A percentile compares a stretch with the other conserved stretches of the same genome.
Evolutionary conservation across 139 green algal species (phyloP).

Genomic region (Auxenochlorella protothecoides): DNA sequence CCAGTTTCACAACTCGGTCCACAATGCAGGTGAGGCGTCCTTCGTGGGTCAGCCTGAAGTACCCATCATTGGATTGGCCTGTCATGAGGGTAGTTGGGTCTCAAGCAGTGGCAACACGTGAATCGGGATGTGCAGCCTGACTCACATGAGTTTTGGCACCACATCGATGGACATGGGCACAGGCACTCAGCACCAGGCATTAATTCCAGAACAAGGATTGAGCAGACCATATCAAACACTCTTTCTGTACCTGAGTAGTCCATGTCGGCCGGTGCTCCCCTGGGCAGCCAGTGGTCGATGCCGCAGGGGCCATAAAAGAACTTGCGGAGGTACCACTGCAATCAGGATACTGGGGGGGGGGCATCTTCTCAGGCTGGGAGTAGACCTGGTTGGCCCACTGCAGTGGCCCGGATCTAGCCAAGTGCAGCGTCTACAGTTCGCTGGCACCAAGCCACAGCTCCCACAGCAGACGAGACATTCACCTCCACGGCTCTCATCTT

Average conservation of each 20-base stretch:
- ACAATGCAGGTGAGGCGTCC: constrained; percentile 3
- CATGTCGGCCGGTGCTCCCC: constrained; percentile 6
- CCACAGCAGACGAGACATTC: no score
- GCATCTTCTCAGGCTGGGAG: no score
- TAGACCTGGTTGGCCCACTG: background rate
- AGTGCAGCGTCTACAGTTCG: background rate
- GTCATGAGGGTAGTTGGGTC: background rate
- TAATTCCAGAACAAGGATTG: no score
- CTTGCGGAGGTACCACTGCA: constrained; percentile 5
- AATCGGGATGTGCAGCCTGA: no score
- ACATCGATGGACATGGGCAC: no score
- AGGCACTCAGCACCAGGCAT: no score
- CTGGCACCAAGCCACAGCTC: no score
- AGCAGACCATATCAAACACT: no score
- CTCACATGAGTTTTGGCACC: background rate
- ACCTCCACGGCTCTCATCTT: constrained; percentile 5
- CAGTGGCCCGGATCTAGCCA: background rate
- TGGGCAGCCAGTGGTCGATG: constrained; percentile 10
- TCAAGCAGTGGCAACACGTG: no score
- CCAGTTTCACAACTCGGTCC: background rate
- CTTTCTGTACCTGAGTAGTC: background rate
- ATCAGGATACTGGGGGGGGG: background rate
- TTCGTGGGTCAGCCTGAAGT: constrained; percentile 15
- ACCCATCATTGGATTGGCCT: constrained; percentile 26
- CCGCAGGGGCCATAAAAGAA: constrained; percentile 9